Percentiles rank a stretch among this genome's conserved stretches.
These are phyloP conservation scores for Globisporangium irregulare DNA, from an alignment of 352 stramenopile genomes.

Conservation along the genomic window DNA sequence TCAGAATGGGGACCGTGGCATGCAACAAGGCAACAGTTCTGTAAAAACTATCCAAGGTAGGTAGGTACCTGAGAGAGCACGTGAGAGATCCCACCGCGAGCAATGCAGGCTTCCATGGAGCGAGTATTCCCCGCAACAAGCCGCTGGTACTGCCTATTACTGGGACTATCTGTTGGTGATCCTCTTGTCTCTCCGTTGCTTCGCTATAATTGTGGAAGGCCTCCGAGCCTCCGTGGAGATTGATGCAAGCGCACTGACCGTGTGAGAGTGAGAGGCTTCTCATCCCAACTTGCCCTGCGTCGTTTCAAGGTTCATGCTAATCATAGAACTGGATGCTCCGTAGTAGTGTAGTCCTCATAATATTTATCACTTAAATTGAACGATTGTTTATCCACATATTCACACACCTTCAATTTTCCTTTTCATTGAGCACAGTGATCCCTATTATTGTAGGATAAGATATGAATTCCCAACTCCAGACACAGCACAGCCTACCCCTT, in stretches of 20 bases:
- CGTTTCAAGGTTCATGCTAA: not conserved
- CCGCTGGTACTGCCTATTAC: not conserved
- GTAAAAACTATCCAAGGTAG: not conserved
- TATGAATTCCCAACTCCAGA: too few species aligned
- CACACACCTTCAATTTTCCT: too few species aligned
- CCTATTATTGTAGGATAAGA: too few species aligned
- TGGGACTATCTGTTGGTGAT: not conserved
- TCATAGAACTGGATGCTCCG: not conserved
- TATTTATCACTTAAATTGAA: too few species aligned
- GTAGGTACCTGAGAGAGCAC: slow-evolving; percentile 63
- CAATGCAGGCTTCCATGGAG: slow-evolving; percentile 71
- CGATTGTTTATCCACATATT: too few species aligned
- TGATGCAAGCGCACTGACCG: not conserved
- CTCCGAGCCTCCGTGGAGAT: not conserved
- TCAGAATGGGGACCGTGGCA: not conserved
- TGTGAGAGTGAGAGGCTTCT: not conserved
- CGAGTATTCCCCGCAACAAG: not conserved
- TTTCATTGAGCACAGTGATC: too few species aligned
- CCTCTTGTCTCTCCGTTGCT: not conserved
- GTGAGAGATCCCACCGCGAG: slow-evolving; percentile 71
- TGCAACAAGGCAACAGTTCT: not conserved
- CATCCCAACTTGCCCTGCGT: not conserved
- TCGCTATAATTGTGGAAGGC: not conserved
- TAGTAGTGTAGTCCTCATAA: too few species aligned
- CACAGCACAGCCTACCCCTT: not conserved